phyloP scores from a whole-genome alignment of 2,329 filamentous ascomycete genomes.

The Phaeomoniella chlamydospora region DNA sequence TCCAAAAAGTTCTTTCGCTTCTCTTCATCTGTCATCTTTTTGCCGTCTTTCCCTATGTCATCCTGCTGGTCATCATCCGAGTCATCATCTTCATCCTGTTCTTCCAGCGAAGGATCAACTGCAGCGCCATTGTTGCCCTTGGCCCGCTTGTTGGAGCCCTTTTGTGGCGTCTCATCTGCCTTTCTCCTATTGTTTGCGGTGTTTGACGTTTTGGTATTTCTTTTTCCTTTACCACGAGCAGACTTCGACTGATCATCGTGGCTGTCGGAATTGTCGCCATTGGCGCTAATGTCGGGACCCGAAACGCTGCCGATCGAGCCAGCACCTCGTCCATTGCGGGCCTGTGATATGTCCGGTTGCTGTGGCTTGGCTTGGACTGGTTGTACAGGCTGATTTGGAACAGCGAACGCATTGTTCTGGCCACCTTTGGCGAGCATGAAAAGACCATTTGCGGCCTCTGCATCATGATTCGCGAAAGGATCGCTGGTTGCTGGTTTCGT shows the following conservation, averaged over 20 bases:
- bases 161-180: slow-evolving; percentile 54
- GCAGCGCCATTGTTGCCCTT: slow-evolving; percentile 41
- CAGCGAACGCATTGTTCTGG: slow-evolving; percentile 41
- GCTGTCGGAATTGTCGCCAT: slow-evolving; percentile 58
- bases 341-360: slow-evolving; percentile 23
- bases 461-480: slow-evolving; percentile 73
- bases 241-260: slow-evolving; percentile 51
- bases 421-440: slow-evolving; percentile 67
- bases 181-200: slow-evolving; percentile 60
- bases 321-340: slow-evolving; percentile 34
- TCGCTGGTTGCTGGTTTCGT: slow-evolving; percentile 33
- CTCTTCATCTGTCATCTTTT: slow-evolving; percentile 97
- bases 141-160: slow-evolving; percentile 58
- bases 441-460: slow-evolving; percentile 84
- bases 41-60: slow-evolving; percentile 23
- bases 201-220: slow-evolving; percentile 27
- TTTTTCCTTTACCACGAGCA: slow-evolving; percentile 54
- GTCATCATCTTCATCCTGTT: slow-evolving; percentile 39
- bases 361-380: slow-evolving; percentile 34
- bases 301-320: slow-evolving; percentile 33
- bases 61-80: slow-evolving; percentile 39
- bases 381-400: slow-evolving; percentile 33
- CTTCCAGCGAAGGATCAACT: slow-evolving; percentile 23
- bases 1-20: slow-evolving; percentile 98
- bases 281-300: slow-evolving; percentile 42